These are phyloP conservation scores for Neltuma alba DNA, from an alignment of 306 rosid genomes.

Conservation along the genomic window DNA sequence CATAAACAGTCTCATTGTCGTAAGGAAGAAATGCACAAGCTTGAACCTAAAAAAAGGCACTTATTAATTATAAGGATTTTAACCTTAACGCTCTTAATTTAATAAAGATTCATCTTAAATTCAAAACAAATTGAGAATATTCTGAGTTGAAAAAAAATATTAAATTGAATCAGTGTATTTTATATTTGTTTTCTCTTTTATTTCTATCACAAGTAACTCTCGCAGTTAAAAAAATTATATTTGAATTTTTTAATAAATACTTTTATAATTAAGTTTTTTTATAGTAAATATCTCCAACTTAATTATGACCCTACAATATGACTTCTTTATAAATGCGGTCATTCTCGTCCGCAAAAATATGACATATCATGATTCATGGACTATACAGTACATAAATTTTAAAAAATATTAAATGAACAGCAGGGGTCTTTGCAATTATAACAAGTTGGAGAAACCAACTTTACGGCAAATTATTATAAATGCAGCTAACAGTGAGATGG, in stretches of 20 bases:
- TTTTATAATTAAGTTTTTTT: neutral
- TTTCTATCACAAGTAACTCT: neutral
- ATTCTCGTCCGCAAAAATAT: neutral
- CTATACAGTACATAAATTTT: neutral
- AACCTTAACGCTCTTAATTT: too few species aligned
- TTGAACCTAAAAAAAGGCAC: too few species aligned
- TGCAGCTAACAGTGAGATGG: neutral
- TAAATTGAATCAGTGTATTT: neutral
- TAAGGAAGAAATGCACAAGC: too few species aligned
- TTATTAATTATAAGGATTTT: too few species aligned
- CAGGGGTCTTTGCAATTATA: neutral
- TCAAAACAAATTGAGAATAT: too few species aligned
- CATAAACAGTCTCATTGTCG: too few species aligned
- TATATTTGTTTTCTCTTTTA: neutral
- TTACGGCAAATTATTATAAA: neutral
- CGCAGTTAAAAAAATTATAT: neutral
- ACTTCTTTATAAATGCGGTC: neutral
- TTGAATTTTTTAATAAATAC: neutral
- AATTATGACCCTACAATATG: neutral
- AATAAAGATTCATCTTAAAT: too few species aligned
- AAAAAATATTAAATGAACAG: neutral
- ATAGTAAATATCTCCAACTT: neutral
- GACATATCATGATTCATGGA: slow-evolving; percentile 1
- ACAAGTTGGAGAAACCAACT: neutral
- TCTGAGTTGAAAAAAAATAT: too few species aligned